phyloP scores from a whole-genome alignment of 306 rosid species.

The Benincasa hispida region DNA sequence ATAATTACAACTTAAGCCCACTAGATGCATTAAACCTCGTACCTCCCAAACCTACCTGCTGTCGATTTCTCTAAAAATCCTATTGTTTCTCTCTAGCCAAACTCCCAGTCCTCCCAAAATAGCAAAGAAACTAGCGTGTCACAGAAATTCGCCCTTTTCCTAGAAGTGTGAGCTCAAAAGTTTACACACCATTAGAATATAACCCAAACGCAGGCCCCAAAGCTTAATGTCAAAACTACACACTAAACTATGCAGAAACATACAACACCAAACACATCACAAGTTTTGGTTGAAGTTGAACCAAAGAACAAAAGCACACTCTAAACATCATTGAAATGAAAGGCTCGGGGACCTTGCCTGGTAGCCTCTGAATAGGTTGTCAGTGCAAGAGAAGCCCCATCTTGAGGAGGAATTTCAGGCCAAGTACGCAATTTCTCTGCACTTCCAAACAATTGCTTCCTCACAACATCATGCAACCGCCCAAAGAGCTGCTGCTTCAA shows the following conservation, averaged over 20 bases:
- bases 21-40: background rate
- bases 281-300: slow-evolving; percentile 2
- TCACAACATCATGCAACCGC: slow-evolving; percentile 37
- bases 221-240: background rate
- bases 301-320: background rate
- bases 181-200: background rate
- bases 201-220: background rate
- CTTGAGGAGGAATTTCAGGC: slow-evolving; percentile 10
- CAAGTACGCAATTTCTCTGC: slow-evolving; percentile 15
- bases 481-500: slow-evolving; percentile 54
- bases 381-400: slow-evolving; percentile 33
- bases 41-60: too few species aligned
- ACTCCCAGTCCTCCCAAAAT: background rate
- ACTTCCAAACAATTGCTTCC: slow-evolving; percentile 48
- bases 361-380: slow-evolving; percentile 13
- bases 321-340: background rate
- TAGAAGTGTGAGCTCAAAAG: too few species aligned
- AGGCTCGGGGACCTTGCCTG: slow-evolving; percentile 17
- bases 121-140: background rate
- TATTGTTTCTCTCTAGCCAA: background rate
- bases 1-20: background rate
- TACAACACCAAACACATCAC: background rate
- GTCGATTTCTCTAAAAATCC: background rate
- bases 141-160: too few species aligned
- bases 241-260: background rate